Base-by-base conservation (phyloP, 2,329 filamentous ascomycete genomes). In the Neurospora sp. region DNA sequence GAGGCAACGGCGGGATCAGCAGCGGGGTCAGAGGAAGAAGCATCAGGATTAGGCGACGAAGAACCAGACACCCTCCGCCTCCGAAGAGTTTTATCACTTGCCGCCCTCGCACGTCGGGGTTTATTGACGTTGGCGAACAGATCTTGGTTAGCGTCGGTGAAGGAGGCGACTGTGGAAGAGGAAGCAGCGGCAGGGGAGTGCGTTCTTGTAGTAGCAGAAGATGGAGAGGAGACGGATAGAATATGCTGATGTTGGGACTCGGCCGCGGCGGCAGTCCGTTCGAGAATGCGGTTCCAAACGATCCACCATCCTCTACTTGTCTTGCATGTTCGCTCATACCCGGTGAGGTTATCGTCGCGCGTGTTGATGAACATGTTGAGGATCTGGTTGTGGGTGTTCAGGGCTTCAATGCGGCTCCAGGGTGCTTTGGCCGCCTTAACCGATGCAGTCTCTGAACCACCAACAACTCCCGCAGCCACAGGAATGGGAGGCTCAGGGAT, bases 271-370 rank as follows among this genome's bases (percentile, higher is more conserved):
- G 38, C 67, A 33, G 43, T 43, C 46, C 67, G 79, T 67, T 83
- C 83, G 6, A 85, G 75, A 28, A 89, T 80, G 33, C 87, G 82
- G 66, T 84, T 88, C 89, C 89, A 91, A 36, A 90, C 87, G 38
- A 91, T 82, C 89, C 89, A 91, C 87, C 88, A 91, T 0, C 88
- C 89, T 40, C 88, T 84, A 66, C 82, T 87, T 4, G 89, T 91
- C 81, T 91, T 90, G 74, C 85, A 87, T 1, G 88, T 90, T 23
- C 87, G 82, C 77, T 91, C 89, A 3, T 86, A 77, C 71, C 87
- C 85, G 4, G 79, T 78, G 17, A 74, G 73, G 2, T 62, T 36
- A 41, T 82, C 78, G 2, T 76, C 78, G 5, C 83, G 80, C 2
- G 85, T 86, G 8, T 81, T 77, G 19, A 80, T 79, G 73, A 87